Base-by-base conservation (phyloP, 352 stramenopile species). In the Globisporangium iwayamae region DNA sequence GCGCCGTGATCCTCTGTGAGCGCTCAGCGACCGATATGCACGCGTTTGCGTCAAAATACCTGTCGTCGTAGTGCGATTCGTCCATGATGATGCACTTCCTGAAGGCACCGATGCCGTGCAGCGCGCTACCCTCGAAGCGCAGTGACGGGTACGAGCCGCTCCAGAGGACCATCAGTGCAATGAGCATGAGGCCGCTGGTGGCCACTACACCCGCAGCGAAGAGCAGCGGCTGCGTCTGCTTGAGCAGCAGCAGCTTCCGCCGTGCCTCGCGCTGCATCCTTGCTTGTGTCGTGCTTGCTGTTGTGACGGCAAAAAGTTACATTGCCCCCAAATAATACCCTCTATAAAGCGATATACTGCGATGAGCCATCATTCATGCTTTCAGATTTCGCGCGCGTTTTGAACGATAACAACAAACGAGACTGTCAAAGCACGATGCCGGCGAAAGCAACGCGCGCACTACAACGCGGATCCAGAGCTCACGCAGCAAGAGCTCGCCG, bases 1-100 rank as follows among this genome's bases (percentile, higher is more conserved):
- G 69, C 10, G 69, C 52, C 14, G 67, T 72, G 47, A 87, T 76
- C 67, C 62, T 65, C 54, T 78, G 58, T 2, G 71, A 71, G 56
- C 78, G 78, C 32, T 83, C 64, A 4, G 52, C 61, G 25, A 66
- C 66, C 13, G 78, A 75, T 30, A 84, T 71, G 25, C 78, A 87
- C 41, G 52, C 67, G 55, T 71, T 57, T 4, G 68, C 65, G 20
- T 68, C 62, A 53, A 76, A 76, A 53, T 78, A 77, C 43, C 68
- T 60, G 48, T 53, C 50, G 51, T 83, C 75, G 22, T 78, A 76
- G 60, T 83, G 75, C 28, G 68, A 72, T 62, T 36, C 43, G 28
- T 80, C 68, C n/a, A 77, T 61, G 7, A 71, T 61, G 39, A 78
- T 65, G 36, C 75, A 83, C 1, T 41, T 20, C 22, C 41, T 65